A percentile compares a stretch with the other conserved stretches of the same genome.
Evolutionary conservation across 352 stramenopile genomes (phyloP).

Genomic region (Elongisporangium anandrum): DNA sequence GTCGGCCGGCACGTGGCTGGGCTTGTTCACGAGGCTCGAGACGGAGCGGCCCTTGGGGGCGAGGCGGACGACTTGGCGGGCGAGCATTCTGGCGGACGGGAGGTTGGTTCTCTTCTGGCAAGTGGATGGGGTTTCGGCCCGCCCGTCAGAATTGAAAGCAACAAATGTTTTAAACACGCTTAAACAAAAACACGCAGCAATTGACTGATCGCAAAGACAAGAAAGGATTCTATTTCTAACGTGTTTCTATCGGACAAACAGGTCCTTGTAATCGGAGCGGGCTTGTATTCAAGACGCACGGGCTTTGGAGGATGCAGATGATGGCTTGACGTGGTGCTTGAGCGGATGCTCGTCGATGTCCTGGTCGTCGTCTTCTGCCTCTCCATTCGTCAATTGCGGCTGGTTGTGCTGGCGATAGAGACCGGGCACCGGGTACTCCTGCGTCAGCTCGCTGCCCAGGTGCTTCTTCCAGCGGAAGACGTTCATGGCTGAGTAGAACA

Average conservation of each 20-base stretch:
- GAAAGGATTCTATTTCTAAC: neutral
- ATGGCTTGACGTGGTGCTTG: neutral
- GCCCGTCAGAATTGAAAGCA: neutral
- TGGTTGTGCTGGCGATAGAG: neutral
- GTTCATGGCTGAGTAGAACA: constrained; percentile 62
- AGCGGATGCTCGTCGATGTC: neutral
- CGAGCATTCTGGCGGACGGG: constrained; percentile 35
- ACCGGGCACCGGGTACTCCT: constrained; percentile 44
- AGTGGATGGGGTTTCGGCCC: neutral
- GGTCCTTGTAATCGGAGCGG: neutral
- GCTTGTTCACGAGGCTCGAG: constrained; percentile 65
- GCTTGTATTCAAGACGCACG: neutral
- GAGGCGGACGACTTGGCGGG: constrained; percentile 40
- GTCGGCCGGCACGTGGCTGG: constrained; percentile 48
- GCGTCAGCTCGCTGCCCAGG: constrained; percentile 67
- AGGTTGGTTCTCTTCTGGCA: neutral
- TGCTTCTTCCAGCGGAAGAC: constrained; percentile 78
- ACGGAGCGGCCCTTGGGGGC: constrained; percentile 36
- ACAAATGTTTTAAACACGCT: neutral
- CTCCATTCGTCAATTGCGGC: neutral
- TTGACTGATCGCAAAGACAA: neutral
- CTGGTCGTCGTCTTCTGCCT: neutral
- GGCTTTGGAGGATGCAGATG: neutral
- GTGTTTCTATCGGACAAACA: neutral
- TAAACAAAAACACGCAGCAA: neutral